Base-by-base conservation (phyloP, 2,329 filamentous ascomycete species). In the Westerdykella aurantiaca region DNA sequence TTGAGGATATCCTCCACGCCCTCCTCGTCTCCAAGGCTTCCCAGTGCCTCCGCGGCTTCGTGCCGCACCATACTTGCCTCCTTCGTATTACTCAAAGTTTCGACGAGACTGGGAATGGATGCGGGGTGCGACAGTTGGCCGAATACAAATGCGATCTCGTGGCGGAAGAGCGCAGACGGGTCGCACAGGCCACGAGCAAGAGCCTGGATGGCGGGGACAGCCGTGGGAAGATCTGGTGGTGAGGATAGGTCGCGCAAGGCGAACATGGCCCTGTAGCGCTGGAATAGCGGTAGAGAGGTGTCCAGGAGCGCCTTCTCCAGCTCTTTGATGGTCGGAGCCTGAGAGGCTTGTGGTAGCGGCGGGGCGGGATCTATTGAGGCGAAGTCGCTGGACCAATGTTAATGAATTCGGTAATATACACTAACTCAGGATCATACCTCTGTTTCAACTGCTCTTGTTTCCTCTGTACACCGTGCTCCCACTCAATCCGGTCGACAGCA, bases 91-190 rank as follows among this genome's bases (percentile, higher is more conserved):
- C 85, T 85, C 46, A 98, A 75, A 1, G 86, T 82, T 41, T 80
- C 81, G 13, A 85, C 85, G 46, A 98, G 79, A 47, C 88, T 88
- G 4, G 93, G 90, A 54, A 98, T 96, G 1, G 89, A 95, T n/a
- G 91, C 91, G 1, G 93, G 93, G 63, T 98, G 93, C 43, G 86
- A 89, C 41, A 98, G 77, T 69, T 98, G 93, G 43, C 93, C 93
- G 57, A 98, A 98, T 12, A 98, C 93, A 66, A 98, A 98, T 12
- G 93, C 93, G 53, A 98, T 89, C 67, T 98, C 93, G 72, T 98
- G 93, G 54, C 93, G 84, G 78, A 98, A 97, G 6, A 98, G 81
- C 5, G 90, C 90, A 39, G 90, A 96, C 14, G 82, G 76, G 66
- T 98, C 93, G 25, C 76, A 75, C 57, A 98, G 83, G 13, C 93